phyloP scores from a whole-genome alignment of 2,329 filamentous ascomycete genomes.

The Lasiodiplodia citricola region DNA sequence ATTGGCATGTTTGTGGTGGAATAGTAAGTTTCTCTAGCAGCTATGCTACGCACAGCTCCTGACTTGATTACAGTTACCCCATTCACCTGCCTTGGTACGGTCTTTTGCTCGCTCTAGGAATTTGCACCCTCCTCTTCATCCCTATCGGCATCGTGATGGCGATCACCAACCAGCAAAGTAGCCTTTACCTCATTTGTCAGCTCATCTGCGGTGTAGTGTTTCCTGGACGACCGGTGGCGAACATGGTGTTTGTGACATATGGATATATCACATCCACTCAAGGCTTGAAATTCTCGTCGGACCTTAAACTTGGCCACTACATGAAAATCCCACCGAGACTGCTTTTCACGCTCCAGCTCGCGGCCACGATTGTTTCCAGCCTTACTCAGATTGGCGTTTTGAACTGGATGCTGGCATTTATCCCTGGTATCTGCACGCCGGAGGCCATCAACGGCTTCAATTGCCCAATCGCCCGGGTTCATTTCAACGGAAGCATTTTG shows the following conservation, averaged over 20 bases:
- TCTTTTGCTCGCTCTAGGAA: constrained; percentile 75
- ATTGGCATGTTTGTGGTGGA: constrained; percentile 85
- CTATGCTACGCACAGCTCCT: constrained; percentile 30
- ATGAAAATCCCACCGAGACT: constrained; percentile 86
- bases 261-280: constrained; percentile 89
- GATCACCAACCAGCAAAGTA: constrained; percentile 87
- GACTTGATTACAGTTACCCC: constrained; percentile 52
- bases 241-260: constrained; percentile 93
- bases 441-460: constrained; percentile 86
- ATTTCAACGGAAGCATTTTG: constrained; percentile 88
- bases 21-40: constrained; percentile 62
- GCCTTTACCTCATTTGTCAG: constrained; percentile 85
- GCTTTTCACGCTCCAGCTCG: constrained; percentile 78
- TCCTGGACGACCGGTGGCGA: constrained; percentile 83
- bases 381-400: constrained; percentile 82
- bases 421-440: constrained; percentile 77
- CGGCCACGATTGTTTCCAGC: constrained; percentile 75
- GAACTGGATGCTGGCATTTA: constrained; percentile 87
- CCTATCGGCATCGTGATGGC: constrained; percentile 93
- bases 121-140: constrained; percentile 83
- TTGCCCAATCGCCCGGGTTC: constrained; percentile 83
- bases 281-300: constrained; percentile 85
- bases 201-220: constrained; percentile 82
- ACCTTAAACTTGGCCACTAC: constrained; percentile 86
- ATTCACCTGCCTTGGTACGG: constrained; percentile 88